Percentiles rank a stretch among this genome's conserved stretches.
Conservation (phyloP, 169 alveolate genomes). For the Amoebophrya sp. region DNA sequence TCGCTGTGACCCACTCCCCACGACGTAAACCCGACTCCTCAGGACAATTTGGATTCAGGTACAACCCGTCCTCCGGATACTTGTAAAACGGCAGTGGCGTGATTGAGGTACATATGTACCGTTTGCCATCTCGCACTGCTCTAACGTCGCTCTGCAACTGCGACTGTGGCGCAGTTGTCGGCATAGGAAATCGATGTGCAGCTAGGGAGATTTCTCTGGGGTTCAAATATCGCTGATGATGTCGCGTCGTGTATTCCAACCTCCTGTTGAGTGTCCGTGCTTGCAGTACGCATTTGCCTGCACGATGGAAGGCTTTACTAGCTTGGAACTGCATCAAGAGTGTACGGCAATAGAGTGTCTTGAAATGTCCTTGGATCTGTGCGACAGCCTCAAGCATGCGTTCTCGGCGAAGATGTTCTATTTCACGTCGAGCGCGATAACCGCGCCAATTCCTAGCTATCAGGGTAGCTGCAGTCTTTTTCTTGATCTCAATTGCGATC, state of each 20-base stretch:
- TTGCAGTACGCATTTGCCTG: background rate
- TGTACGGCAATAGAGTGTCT: constrained; percentile 7
- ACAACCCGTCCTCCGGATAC: background rate
- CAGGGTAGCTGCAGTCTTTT: background rate
- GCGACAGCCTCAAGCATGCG: background rate
- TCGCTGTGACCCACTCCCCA: background rate
- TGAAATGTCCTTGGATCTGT: background rate
- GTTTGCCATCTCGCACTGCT: background rate
- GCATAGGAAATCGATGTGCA: background rate
- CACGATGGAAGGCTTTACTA: background rate
- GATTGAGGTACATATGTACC: background rate
- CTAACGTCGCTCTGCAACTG: background rate
- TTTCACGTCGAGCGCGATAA: background rate
- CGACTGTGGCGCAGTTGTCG: background rate
- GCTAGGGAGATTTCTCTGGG: background rate
- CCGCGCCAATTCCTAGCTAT: background rate
- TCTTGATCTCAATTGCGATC: background rate
- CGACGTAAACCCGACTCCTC: background rate
- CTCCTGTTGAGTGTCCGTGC: background rate
- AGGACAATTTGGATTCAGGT: background rate
- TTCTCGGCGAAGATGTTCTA: background rate
- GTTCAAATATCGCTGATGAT: background rate
- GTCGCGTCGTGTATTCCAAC: background rate
- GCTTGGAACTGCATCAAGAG: background rate
- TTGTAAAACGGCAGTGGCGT: background rate